Conservation (phyloP, 129 eudicot species). For the Lonicera japonica region DNA sequence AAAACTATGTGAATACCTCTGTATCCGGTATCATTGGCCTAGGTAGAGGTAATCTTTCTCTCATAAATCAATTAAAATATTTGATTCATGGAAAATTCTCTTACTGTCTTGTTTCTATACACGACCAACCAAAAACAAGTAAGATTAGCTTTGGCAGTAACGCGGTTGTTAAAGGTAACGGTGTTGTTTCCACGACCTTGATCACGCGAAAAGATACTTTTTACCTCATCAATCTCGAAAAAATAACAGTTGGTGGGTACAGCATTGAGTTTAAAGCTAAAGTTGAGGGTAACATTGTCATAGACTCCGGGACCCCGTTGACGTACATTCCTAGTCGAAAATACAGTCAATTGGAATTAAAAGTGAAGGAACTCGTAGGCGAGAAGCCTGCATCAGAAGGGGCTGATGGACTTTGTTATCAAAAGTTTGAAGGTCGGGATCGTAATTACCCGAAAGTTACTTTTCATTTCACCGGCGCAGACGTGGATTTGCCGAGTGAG, state of each 20-base stretch:
- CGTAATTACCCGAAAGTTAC: conserved; percentile 13
- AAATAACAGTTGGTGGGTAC: conserved; percentile 24
- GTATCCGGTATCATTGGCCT: conserved; percentile 62
- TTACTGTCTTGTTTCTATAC: conserved; percentile 42
- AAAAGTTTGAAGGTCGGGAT: neutral
- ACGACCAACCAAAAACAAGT: conserved; percentile 20
- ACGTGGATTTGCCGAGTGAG: conserved; percentile 16
- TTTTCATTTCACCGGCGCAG: conserved; percentile 36
- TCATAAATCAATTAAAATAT: conserved; percentile 27
- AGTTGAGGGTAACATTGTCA: conserved; percentile 29
- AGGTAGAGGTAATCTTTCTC: conserved; percentile 50
- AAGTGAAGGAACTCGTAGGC: neutral
- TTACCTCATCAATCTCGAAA: conserved; percentile 42
- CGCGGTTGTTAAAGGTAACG: conserved; percentile 32
- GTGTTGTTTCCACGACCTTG: conserved; percentile 55
- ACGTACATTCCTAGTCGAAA: neutral
- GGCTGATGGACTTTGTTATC: too few relatives aligned
- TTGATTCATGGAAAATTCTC: conserved; percentile 42
- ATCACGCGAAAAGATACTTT: conserved; percentile 20
- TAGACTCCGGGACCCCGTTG: conserved; percentile 56
- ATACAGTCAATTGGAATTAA: conserved; percentile 3
- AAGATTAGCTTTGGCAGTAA: conserved; percentile 45
- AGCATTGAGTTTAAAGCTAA: neutral
- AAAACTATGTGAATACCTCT: too few relatives aligned
- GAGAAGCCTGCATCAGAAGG: conserved; percentile 5